A percentile compares a stretch with the other conserved stretches of the same genome.
phyloP scores from a whole-genome alignment of 108 stramenopile genomes.

The Schizochytrium sp. region DNA sequence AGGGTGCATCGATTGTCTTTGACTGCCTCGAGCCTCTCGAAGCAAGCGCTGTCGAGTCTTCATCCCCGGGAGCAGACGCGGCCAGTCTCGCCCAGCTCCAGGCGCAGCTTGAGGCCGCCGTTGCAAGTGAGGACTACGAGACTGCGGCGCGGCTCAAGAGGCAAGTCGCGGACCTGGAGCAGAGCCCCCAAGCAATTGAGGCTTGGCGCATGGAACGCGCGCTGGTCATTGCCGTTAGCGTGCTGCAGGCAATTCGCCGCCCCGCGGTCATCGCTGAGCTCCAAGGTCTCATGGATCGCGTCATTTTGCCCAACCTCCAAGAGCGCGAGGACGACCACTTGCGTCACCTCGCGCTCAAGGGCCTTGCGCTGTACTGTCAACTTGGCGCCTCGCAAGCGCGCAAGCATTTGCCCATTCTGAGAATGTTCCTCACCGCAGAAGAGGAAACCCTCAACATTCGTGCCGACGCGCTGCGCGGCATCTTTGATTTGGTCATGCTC shows the following conservation, averaged over 20 bases:
- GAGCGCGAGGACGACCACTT: background rate
- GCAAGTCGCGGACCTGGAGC: background rate
- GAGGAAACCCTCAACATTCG: background rate
- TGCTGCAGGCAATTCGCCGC: background rate
- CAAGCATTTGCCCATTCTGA: background rate
- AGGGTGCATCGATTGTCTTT: background rate
- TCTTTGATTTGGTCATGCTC: background rate
- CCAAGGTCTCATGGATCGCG: background rate
- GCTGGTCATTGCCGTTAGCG: background rate
- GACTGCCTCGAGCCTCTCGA: background rate
- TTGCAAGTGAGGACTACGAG: background rate
- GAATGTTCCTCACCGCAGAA: background rate
- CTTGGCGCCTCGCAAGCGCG: background rate
- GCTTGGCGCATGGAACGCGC: conserved; percentile 2
- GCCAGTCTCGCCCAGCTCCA: background rate
- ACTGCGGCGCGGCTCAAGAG: background rate
- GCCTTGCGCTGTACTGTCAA: background rate
- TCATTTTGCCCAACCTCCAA: background rate
- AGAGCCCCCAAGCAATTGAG: background rate
- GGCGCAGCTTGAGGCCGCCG: background rate
- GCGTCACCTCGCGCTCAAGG: background rate
- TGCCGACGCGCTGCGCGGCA: background rate
- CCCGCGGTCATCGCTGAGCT: background rate
- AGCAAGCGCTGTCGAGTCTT: background rate
- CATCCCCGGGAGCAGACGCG: background rate